phyloP scores from a whole-genome alignment of 768 basidiomycete genomes.

The Kwoniella dejecticola region DNA sequence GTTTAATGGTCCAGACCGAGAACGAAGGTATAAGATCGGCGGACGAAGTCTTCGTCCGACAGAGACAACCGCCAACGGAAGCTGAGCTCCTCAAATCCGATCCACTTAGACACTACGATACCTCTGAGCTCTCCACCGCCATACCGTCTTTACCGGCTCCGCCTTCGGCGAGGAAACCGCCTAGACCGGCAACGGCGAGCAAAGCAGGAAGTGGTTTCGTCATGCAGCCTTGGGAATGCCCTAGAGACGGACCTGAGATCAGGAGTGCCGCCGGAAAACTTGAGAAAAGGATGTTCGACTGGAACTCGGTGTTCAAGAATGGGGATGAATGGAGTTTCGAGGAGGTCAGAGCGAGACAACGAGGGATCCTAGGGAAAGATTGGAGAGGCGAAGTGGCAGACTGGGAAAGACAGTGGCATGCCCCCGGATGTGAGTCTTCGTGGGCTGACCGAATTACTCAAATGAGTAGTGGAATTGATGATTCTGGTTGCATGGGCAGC shows the following conservation, averaged over 20 bases:
- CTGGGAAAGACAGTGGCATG: conserved; percentile 53
- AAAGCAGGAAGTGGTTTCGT: conserved; percentile 21
- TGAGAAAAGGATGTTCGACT: conserved; percentile 54
- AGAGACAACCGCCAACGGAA: conserved; percentile 49
- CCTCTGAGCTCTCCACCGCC: conserved; percentile 17
- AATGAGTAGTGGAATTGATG: neutral
- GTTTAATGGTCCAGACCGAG: conserved; percentile 24
- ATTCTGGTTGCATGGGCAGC: conserved; percentile 19
- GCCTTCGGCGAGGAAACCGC: conserved; percentile 40
- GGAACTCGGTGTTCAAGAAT: conserved; percentile 69
- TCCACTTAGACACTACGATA: conserved; percentile 57
- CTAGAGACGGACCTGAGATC: conserved; percentile 47
- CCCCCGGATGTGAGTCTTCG: conserved; percentile 48
- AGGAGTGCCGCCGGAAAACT: conserved; percentile 44
- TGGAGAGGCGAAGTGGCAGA: conserved; percentile 45
- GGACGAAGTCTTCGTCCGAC: conserved; percentile 52
- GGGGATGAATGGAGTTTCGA: conserved; percentile 80
- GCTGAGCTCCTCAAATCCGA: conserved; percentile 57
- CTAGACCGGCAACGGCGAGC: conserved; percentile 18
- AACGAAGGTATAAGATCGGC: conserved; percentile 39
- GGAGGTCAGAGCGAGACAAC: conserved; percentile 61
- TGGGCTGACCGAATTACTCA: too few relatives aligned
- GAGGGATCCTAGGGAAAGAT: conserved; percentile 49
- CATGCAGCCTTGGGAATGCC: conserved; percentile 43
- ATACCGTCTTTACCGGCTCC: conserved; percentile 41